Conservation (phyloP, 345 rosid species). For the Citrus trifoliata region DNA sequence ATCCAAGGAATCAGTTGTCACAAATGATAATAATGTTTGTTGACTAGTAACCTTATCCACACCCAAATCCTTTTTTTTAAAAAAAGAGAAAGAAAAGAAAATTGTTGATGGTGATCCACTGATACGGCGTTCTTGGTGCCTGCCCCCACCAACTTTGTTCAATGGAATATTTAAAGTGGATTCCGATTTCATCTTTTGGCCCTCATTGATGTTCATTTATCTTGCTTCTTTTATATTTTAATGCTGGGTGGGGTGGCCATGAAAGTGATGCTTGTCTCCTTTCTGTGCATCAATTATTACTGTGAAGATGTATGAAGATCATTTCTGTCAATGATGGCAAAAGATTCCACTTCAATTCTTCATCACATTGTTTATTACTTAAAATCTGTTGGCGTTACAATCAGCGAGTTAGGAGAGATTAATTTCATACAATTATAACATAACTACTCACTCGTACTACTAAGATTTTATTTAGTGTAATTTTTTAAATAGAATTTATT, state of each 20-base stretch:
- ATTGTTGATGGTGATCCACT: neutral
- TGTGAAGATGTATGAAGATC: neutral
- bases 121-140: neutral
- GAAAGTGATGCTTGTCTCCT: neutral
- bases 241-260: neutral
- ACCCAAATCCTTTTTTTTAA: neutral
- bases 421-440: no score
- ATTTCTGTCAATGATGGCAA: neutral
- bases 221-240: neutral
- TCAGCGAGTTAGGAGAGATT: no score
- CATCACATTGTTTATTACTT: neutral
- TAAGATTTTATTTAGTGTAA: rapidly evolving
- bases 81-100: no score
- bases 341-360: neutral
- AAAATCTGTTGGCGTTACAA: neutral
- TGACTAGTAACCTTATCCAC: neutral
- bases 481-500: no score
- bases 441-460: no score
- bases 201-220: neutral
- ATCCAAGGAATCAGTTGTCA: neutral
- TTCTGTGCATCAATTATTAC: neutral
- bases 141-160: neutral
- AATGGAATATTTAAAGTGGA: neutral
- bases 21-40: neutral
- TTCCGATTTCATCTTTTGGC: neutral